A percentile compares a stretch with the other conserved stretches of the same genome.
Conservation (phyloP, 192 early-diverging fungal species). For the Backusella tuberculispora region DNA sequence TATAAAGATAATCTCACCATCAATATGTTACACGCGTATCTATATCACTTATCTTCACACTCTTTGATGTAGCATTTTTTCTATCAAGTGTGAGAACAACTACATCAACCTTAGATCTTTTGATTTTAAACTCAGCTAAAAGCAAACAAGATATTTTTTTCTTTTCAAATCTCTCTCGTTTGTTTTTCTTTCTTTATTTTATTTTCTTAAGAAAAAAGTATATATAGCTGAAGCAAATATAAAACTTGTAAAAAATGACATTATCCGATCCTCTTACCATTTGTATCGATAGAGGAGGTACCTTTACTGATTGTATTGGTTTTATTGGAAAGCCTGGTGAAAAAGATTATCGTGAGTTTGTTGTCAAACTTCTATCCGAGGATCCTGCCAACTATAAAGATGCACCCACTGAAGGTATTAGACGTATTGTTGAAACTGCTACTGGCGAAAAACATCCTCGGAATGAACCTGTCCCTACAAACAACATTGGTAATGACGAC, state of each 20-base stretch:
- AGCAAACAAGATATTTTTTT: too few relatives aligned
- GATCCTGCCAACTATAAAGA: constrained; percentile 90
- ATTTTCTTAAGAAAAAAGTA: not conserved
- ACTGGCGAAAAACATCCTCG: constrained; percentile 74
- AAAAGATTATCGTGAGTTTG: constrained; percentile 57
- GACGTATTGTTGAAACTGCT: constrained; percentile 81
- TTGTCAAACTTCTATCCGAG: constrained; percentile 90
- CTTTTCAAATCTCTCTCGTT: too few relatives aligned
- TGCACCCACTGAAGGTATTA: constrained; percentile 94
- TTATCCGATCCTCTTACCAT: constrained; percentile 41
- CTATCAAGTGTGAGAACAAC: too few relatives aligned
- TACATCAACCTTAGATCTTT: too few relatives aligned
- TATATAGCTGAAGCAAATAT: too few relatives aligned
- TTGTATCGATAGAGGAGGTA: constrained; percentile 94
- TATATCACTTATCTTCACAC: too few relatives aligned
- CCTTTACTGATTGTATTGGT: constrained; percentile 95
- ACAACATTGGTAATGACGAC: constrained; percentile 55
- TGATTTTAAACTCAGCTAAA: too few relatives aligned
- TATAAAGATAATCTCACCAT: too few relatives aligned
- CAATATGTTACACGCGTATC: too few relatives aligned
- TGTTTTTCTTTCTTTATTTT: not conserved
- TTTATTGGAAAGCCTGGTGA: constrained; percentile 63
- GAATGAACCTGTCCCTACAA: constrained; percentile 71
- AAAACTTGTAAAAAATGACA: not conserved
- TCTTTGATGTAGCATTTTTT: too few relatives aligned